Conservation (phyloP, 805 yeast genomes). For the Yarrowia sp. region DNA sequence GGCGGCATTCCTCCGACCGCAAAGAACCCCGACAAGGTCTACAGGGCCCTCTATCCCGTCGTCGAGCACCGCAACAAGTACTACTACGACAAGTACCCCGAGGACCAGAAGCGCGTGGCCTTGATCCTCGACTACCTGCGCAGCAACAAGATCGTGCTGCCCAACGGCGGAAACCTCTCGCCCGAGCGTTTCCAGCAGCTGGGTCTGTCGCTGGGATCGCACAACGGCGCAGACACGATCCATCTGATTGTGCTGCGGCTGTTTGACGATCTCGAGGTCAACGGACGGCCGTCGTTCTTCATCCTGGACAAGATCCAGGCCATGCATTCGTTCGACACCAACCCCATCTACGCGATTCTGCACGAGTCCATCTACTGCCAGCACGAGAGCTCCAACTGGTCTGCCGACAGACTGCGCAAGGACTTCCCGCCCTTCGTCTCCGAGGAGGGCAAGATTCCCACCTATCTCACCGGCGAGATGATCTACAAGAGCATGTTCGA, state of each 20-base stretch:
- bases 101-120: conserved; percentile 45
- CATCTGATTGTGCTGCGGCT: conserved; percentile 48
- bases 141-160: conserved; percentile 40
- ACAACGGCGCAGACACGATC: conserved; percentile 50
- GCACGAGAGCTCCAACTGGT: conserved; percentile 46
- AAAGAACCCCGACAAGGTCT: conserved; percentile 48
- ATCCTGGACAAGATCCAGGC: conserved; percentile 42
- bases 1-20: conserved; percentile 61
- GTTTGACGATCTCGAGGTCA: conserved; percentile 41
- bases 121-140: conserved; percentile 28
- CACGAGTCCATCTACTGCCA: conserved; percentile 60
- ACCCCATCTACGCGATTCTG: conserved; percentile 52
- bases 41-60: conserved; percentile 47
- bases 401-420: conserved; percentile 42
- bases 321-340: conserved; percentile 50
- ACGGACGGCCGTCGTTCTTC: conserved; percentile 43
- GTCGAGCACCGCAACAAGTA: conserved; percentile 50
- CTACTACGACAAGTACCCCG: conserved; percentile 50
- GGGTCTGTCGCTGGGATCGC: conserved; percentile 52
- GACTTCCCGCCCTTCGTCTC: background rate
- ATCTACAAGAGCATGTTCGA: conserved; percentile 52
- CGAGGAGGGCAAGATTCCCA: background rate
- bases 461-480: conserved; percentile 56
- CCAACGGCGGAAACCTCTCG: conserved; percentile 51
- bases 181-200: conserved; percentile 54